Percentiles rank a stretch among this genome's conserved stretches.
These are phyloP conservation scores for Meyerozyma carpophila DNA, from an alignment of 1,139 yeast species.

Conservation along the genomic window DNA sequence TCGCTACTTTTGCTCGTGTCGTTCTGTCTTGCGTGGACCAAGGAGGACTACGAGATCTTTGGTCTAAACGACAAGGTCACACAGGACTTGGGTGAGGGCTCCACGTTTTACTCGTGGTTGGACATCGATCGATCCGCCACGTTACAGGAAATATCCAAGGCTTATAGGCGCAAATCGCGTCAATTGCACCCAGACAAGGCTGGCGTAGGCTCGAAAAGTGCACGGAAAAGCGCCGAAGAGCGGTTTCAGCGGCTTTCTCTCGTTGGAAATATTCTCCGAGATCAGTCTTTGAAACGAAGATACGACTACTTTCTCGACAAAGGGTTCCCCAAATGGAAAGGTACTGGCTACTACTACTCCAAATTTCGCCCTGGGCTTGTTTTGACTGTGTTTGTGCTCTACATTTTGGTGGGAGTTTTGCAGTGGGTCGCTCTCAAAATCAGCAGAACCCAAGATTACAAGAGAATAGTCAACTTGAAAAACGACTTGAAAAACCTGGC, in stretches of 20 bases:
- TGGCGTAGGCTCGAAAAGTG: conserved; percentile 33
- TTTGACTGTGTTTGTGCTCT: conserved; percentile 47
- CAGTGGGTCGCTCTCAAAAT: conserved; percentile 57
- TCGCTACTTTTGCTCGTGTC: background rate
- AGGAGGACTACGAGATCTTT: conserved; percentile 79
- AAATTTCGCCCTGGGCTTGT: conserved; percentile 58
- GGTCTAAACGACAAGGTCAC: conserved; percentile 62
- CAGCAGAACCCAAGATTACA: conserved; percentile 55
- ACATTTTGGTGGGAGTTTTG: conserved; percentile 44
- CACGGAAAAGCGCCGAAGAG: conserved; percentile 43
- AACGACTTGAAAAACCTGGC: conserved; percentile 51
- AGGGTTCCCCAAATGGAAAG: conserved; percentile 84
- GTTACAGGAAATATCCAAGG: conserved; percentile 61
- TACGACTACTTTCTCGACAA: conserved; percentile 79
- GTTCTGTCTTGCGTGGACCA: conserved; percentile 22
- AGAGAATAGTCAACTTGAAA: conserved; percentile 50
- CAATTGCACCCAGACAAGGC: conserved; percentile 81
- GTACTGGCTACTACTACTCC: conserved; percentile 45
- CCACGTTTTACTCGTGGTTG: conserved; percentile 68
- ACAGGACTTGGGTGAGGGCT: conserved; percentile 55
- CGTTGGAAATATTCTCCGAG: conserved; percentile 68
- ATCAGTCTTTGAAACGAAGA: conserved; percentile 56
- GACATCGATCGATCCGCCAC: conserved; percentile 47
- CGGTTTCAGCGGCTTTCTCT: conserved; percentile 71
- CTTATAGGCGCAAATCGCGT: conserved; percentile 68